A percentile compares a stretch with the other conserved stretches of the same genome.
Conservation (phyloP, 192 early-diverging fungal species). For the Jimgerdemannia flammicorona region DNA sequence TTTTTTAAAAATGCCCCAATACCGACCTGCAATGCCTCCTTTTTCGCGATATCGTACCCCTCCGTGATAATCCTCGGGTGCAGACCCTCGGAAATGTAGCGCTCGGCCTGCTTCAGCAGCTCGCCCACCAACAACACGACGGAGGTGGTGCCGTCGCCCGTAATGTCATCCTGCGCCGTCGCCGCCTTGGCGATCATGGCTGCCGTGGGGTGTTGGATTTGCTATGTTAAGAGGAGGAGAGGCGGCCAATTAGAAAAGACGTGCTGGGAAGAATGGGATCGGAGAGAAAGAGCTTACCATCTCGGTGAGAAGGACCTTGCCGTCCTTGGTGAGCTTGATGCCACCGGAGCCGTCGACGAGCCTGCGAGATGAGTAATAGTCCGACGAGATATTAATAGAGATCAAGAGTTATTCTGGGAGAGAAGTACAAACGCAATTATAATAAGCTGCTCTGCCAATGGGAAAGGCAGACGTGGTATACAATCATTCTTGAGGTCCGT, state of each 20-base stretch:
- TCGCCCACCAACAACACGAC: constrained; percentile 97
- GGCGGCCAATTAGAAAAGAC: too few relatives aligned
- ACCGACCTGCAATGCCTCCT: constrained; percentile 78
- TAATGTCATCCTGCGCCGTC: constrained; percentile 98
- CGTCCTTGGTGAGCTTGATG: constrained; percentile 98
- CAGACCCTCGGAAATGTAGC: constrained; percentile 93
- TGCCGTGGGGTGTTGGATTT: constrained; percentile 99
- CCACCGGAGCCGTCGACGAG: constrained; percentile 94
- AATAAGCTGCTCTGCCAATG: too few relatives aligned
- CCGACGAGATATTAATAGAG: too few relatives aligned
- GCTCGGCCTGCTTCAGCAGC: constrained; percentile 93
- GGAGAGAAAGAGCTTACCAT: constrained; percentile 64
- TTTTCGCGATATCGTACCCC: constrained; percentile 96
- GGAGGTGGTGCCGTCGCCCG: constrained; percentile 97
- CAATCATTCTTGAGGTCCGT: too few relatives aligned
- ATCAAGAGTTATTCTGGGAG: too few relatives aligned
- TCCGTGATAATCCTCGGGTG: constrained; percentile 95
- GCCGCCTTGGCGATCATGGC: constrained; percentile 99
- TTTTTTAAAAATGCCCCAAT: too few relatives aligned
- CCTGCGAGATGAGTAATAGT: constrained; percentile 31
- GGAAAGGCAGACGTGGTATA: too few relatives aligned
- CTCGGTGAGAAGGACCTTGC: constrained; percentile 96
- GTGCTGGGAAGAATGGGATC: too few relatives aligned
- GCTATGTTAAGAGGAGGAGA: constrained; percentile 43
- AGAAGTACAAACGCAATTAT: too few relatives aligned